Evolutionary conservation across 345 rosid species (phyloP).

Genomic region (Eutrema heterophyllum): DNA sequence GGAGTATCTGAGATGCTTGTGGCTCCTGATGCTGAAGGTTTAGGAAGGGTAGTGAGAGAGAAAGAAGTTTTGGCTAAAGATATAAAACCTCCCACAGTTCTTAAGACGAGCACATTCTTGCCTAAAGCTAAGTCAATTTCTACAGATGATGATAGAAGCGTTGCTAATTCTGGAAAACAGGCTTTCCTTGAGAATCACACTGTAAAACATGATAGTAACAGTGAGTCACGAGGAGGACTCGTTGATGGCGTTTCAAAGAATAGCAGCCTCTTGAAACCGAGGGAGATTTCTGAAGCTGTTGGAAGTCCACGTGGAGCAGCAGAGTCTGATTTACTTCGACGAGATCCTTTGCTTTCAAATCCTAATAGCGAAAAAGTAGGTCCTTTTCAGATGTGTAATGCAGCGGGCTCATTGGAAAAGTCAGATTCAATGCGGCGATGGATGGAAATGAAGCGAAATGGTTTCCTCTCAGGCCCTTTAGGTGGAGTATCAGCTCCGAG

Average conservation of each 20-base stretch:
- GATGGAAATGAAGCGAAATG: conserved; percentile 94
- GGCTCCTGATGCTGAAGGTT: conserved; percentile 21
- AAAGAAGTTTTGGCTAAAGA: conserved; percentile 8
- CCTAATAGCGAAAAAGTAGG: conserved; percentile 11
- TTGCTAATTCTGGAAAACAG: conserved; percentile 14
- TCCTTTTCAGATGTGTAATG: conserved; percentile 14
- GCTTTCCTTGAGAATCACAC: conserved; percentile 21
- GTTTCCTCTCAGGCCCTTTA: conserved; percentile 70
- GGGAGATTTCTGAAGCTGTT: conserved; percentile 56
- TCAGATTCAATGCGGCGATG: conserved; percentile 66
- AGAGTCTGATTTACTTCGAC: not conserved
- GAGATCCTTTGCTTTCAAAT: not conserved
- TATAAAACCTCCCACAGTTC: not conserved
- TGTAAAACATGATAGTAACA: conserved; percentile 9
- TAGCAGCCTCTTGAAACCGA: conserved; percentile 30
- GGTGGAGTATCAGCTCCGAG: conserved; percentile 54
- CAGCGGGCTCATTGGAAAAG: conserved; percentile 39
- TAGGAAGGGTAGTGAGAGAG: conserved; percentile 4
- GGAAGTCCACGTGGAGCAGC: conserved; percentile 39
- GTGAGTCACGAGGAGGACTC: conserved; percentile 28
- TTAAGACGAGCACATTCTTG: not conserved
- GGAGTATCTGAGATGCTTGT: not conserved
- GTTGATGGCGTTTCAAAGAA: conserved; percentile 45
- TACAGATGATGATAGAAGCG: not conserved
- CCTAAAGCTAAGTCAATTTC: conserved; percentile 6